Percentiles rank a stretch among this genome's conserved stretches.
These are phyloP conservation scores for Stephanodiscus minutulus DNA, from an alignment of 108 stramenopile genomes.

Conservation along the genomic window DNA sequence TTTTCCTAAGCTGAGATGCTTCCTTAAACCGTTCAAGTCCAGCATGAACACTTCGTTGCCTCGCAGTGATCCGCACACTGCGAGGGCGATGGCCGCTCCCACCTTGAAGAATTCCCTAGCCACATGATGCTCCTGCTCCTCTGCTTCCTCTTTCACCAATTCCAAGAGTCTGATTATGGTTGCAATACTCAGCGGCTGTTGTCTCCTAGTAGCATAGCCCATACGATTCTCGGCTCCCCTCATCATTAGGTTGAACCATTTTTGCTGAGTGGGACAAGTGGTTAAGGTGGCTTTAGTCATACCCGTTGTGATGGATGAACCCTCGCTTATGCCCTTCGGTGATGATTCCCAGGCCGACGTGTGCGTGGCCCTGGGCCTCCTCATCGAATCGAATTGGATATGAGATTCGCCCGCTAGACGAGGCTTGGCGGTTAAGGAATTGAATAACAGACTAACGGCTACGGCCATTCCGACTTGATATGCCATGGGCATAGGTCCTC, in stretches of 20 bases:
- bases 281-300: too few relatives aligned
- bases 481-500: conserved; percentile 30
- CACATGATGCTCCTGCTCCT: too few relatives aligned
- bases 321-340: conserved; percentile 16
- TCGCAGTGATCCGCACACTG: conserved; percentile 2
- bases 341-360: conserved; percentile 18
- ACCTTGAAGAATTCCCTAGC: background rate
- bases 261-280: conserved; percentile 14
- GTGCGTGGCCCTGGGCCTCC: conserved; percentile 16
- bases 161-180: conserved; percentile 1
- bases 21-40: too few relatives aligned
- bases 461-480: conserved; percentile 37
- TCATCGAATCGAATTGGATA: conserved; percentile 32
- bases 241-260: conserved; percentile 11
- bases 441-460: conserved; percentile 28
- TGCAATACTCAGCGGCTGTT: conserved; percentile 6
- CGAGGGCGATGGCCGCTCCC: background rate
- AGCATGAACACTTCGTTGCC: too few relatives aligned
- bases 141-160: background rate
- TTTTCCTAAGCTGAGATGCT: too few relatives aligned
- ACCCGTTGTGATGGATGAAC: too few relatives aligned
- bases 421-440: conserved; percentile 20
- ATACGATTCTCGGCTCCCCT: conserved; percentile 4
- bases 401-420: conserved; percentile 4
- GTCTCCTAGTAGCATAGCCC: conserved; percentile 7